These are phyloP conservation scores for Fraxinus albicans DNA, from an alignment of 305 asterid species.

Conservation along the genomic window DNA sequence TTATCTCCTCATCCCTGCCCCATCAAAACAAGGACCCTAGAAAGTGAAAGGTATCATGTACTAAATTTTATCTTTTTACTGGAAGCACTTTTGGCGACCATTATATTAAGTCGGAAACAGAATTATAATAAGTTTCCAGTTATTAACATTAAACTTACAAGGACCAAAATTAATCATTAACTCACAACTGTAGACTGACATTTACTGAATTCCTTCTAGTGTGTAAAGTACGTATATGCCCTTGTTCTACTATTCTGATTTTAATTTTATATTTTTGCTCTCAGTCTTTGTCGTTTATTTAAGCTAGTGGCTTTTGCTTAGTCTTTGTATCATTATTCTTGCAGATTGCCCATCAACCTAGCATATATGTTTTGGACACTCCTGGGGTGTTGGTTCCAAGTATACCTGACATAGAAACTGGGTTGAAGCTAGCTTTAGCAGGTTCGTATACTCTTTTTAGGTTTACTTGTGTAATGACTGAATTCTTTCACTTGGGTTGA, in stretches of 20 bases:
- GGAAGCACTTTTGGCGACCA: neutral
- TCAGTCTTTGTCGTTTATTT: neutral
- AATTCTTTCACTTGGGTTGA: neutral
- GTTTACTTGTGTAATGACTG: neutral
- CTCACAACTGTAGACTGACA: neutral
- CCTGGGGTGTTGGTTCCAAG: conserved; percentile 97
- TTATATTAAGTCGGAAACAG: neutral
- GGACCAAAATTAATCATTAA: neutral
- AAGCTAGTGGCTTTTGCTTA: neutral
- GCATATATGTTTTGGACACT: conserved; percentile 87
- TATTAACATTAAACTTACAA: neutral
- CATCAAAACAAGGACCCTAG: neutral
- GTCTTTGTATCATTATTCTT: neutral
- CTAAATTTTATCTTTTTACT: neutral
- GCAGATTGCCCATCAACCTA: conserved; percentile 90
- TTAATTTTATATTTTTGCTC: neutral
- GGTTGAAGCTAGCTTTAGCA: conserved; percentile 90
- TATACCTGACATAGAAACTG: conserved; percentile 82
- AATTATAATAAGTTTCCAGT: neutral
- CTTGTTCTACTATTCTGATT: neutral
- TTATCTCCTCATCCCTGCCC: neutral
- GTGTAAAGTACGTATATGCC: neutral
- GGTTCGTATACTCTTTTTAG: conserved; percentile 37
- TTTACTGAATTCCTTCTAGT: neutral
- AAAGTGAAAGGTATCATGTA: neutral